Percentiles rank a stretch among this genome's conserved stretches.
Evolutionary conservation across 2,329 filamentous ascomycete species (phyloP).

Genomic region (Ascochyta viciae-villosae): DNA sequence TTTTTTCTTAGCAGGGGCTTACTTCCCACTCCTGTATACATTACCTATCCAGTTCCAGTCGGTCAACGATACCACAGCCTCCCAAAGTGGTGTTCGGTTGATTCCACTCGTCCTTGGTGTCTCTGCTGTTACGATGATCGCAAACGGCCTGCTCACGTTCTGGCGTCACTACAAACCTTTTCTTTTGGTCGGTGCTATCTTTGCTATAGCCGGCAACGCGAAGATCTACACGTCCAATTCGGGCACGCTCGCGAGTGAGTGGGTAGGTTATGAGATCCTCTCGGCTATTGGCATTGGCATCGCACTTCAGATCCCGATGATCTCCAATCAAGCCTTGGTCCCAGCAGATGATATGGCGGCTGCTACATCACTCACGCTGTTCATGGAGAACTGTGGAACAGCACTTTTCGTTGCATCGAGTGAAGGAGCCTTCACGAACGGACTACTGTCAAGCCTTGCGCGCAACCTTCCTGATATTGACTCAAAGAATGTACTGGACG

Average conservation of each 20-base stretch:
- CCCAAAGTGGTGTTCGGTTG: conserved; percentile 35
- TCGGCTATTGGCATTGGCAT: conserved; percentile 54
- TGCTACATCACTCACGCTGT: conserved; percentile 51
- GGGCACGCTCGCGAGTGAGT: conserved; percentile 46
- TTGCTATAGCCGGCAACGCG: conserved; percentile 27
- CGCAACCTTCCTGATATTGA: conserved; percentile 46
- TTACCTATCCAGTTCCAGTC: conserved; percentile 42
- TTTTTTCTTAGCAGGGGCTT: conserved; percentile 37
- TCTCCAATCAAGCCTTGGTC: conserved; percentile 50
- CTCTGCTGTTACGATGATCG: conserved; percentile 36
- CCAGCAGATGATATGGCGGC: conserved; percentile 48
- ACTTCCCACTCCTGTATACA: conserved; percentile 39
- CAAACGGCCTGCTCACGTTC: conserved; percentile 34
- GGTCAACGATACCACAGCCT: conserved; percentile 32
- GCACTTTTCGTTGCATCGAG: conserved; percentile 53
- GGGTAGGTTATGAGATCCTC: conserved; percentile 59
- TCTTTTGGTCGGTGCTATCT: conserved; percentile 42
- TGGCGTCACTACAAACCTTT: conserved; percentile 54
- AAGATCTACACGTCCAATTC: conserved; percentile 48
- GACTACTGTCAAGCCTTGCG: conserved; percentile 44
- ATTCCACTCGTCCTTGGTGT: conserved; percentile 40
- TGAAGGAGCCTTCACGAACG: conserved; percentile 53
- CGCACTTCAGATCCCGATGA: conserved; percentile 51
- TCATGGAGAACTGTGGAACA: conserved; percentile 53
- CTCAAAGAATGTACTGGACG: conserved; percentile 46